These are phyloP conservation scores for Pseudopediastrum boryanum DNA, from an alignment of 139 green algal genomes.

Conservation along the genomic window DNA sequence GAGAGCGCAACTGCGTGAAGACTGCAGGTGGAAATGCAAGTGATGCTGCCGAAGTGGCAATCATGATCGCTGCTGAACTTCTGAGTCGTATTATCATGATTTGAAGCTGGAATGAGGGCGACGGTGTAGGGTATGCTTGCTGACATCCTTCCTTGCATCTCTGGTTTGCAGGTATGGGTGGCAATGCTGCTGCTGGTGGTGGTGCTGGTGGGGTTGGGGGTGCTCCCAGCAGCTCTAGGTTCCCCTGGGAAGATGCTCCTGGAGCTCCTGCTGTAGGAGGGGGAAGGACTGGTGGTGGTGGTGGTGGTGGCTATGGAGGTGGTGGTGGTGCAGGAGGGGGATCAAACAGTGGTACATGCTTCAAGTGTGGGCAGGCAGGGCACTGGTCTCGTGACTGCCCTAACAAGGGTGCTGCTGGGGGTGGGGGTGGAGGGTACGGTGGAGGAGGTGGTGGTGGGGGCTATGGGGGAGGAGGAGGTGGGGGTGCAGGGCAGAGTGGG, in stretches of 20 bases:
- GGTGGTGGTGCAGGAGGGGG: neutral
- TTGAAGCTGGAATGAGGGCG: too few relatives aligned
- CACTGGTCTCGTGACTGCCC: slow-evolving; percentile 15
- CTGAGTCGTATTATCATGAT: neutral
- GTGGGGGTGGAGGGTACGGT: neutral
- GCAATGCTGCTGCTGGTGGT: neutral
- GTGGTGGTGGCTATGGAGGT: neutral
- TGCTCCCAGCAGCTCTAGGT: neutral
- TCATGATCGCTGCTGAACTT: neutral
- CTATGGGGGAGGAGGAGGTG: neutral
- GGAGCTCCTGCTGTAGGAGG: neutral
- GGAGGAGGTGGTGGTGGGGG: neutral
- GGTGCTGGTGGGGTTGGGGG: neutral
- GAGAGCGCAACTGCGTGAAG: too few relatives aligned
- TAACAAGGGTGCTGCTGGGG: neutral
- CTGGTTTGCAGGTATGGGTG: too few relatives aligned
- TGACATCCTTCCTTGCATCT: too few relatives aligned
- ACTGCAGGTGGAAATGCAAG: neutral
- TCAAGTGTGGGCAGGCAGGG: slow-evolving; percentile 10
- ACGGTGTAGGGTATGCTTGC: too few relatives aligned
- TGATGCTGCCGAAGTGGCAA: neutral
- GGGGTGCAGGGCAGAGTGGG: neutral
- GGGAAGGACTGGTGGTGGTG: neutral
- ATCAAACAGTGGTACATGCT: neutral
- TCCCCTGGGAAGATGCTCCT: slow-evolving; percentile 3